Evolutionary conservation across 2,329 filamentous ascomycete genomes (phyloP), one percentile per base, ranked within the genome.

Genomic region (Aspergillus puulaauensis): DNA sequence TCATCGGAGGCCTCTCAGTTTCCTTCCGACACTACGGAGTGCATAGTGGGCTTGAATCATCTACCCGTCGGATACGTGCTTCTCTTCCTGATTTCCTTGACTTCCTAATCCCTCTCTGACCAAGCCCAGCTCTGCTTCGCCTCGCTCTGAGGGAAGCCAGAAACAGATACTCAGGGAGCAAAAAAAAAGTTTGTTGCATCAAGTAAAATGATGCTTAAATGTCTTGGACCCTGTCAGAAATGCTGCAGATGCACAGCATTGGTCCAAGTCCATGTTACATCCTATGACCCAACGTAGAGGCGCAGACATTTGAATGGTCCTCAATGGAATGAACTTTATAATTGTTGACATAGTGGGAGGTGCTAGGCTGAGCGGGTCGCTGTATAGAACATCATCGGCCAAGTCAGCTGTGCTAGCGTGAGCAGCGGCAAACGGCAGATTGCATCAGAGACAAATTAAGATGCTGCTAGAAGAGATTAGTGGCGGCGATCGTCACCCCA

Each of bases 371-470:
- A 59, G 56, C 46, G 53, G 51, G 59, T 37, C 61, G 62, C 62
- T 66, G 64, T 66, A 63, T 54, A 62, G 59, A 54, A 52, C 52
- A 62, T 55, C 57, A 52, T 62, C 64, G 62, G 62, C 60, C 56
- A 66, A 67, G 68, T 72, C 64, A 70, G 67, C 66, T 69, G 66
- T 66, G 58, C 63, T 61, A 68, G 66, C 60, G 63, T 63, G 67
- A 66, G 68, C 66, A 70, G 66, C 68, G 69, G 65, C 54, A 64
- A 64, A 62, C 71, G 69, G 70, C 64, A 65, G 39, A 58, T 64
- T 71, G 70, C 70, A 72, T 64, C 57, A 68, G 65, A 69, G 51
- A 65, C 61, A 62, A 66, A 72, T 69, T 66, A 69, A 70, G 66
- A 69, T 68, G 68, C 64, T 68, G 68, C 71, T 70, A 71, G 61